phyloP scores from a whole-genome alignment of 2,329 filamentous ascomycete genomes.

The Cercospora nicotianae region DNA sequence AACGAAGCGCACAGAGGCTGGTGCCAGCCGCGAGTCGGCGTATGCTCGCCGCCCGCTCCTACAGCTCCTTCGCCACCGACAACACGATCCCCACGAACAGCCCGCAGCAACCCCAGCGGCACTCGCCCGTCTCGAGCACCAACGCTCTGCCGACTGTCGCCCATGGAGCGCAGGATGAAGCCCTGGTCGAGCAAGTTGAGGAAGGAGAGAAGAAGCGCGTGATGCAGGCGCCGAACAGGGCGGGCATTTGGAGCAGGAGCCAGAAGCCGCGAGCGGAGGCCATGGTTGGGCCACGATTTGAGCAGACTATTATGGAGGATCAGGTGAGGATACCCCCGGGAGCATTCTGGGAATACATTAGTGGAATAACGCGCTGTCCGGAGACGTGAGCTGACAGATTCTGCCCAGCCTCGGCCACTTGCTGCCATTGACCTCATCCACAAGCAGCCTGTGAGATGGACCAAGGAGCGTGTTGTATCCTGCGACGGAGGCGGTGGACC shows the following conservation, averaged over 20 bases:
- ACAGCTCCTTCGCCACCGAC: slow-evolving; percentile 36
- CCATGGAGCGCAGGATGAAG: slow-evolving; percentile 51
- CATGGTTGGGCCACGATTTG: slow-evolving; percentile 92
- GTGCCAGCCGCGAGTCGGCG: slow-evolving; percentile 28
- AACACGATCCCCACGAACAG: slow-evolving; percentile 63
- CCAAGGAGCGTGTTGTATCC: slow-evolving; percentile 73
- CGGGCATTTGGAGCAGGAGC: slow-evolving; percentile 77
- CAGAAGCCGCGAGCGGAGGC: slow-evolving; percentile 78
- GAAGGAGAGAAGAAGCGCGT: slow-evolving; percentile 58
- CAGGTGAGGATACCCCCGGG: slow-evolving; percentile 61
- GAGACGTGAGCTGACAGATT: slow-evolving; percentile 28
- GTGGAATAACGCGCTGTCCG: neutral
- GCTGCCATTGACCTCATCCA: slow-evolving; percentile 96
- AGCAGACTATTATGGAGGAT: slow-evolving; percentile 89
- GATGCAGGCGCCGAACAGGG: slow-evolving; percentile 83
- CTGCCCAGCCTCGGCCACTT: slow-evolving; percentile 73
- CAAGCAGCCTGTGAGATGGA: slow-evolving; percentile 92
- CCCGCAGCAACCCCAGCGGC: slow-evolving; percentile 53
- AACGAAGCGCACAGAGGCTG: slow-evolving; percentile 31
- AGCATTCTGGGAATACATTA: too few species aligned
- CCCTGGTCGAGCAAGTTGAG: slow-evolving; percentile 57
- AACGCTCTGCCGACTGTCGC: slow-evolving; percentile 59
- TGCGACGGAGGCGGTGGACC: slow-evolving; percentile 94
- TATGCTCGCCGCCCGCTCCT: slow-evolving; percentile 13
- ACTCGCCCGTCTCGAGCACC: slow-evolving; percentile 56